Conservation (phyloP, 768 basidiomycete species). For the Trametes meyenii region DNA sequence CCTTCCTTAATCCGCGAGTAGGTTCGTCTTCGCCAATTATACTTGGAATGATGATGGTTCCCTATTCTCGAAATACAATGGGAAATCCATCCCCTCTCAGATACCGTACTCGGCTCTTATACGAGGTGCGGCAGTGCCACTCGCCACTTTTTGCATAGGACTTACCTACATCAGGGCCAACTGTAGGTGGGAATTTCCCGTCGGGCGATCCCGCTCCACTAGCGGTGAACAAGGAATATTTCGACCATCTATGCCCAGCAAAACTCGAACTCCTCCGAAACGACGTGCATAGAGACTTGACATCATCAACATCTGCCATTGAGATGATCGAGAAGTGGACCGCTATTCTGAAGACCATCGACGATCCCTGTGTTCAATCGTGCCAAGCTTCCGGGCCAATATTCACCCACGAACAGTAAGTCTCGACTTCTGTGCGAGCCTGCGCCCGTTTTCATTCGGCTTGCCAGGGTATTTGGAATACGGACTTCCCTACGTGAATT, state of each 20-base stretch:
- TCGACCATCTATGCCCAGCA: slow-evolving; percentile 8
- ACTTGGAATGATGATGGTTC: slow-evolving; percentile 20
- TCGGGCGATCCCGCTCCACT: background rate
- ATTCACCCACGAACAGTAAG: slow-evolving; percentile 4
- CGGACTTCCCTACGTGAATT: slow-evolving; percentile 27
- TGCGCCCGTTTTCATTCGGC: background rate
- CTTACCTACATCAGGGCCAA: background rate
- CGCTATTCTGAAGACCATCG: background rate
- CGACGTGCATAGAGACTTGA: background rate
- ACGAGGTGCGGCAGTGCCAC: slow-evolving; percentile 16
- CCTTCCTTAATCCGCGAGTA: background rate
- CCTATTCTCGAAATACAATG: slow-evolving; percentile 2
- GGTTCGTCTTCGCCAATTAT: slow-evolving; percentile 16
- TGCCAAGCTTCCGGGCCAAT: background rate
- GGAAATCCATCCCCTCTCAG: slow-evolving; percentile 10
- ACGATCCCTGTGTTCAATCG: slow-evolving; percentile 5
- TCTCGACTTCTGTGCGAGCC: background rate
- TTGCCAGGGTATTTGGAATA: slow-evolving; percentile 25
- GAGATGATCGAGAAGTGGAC: too few species aligned
- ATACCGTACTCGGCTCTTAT: slow-evolving; percentile 15
- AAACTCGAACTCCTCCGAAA: background rate
- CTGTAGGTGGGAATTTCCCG: slow-evolving; percentile 6
- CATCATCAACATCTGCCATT: background rate
- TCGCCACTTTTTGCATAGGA: background rate
- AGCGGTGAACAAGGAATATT: slow-evolving; percentile 8